Evolutionary conservation across 805 yeast species (phyloP).

Genomic region (Candida dajiaensis): DNA sequence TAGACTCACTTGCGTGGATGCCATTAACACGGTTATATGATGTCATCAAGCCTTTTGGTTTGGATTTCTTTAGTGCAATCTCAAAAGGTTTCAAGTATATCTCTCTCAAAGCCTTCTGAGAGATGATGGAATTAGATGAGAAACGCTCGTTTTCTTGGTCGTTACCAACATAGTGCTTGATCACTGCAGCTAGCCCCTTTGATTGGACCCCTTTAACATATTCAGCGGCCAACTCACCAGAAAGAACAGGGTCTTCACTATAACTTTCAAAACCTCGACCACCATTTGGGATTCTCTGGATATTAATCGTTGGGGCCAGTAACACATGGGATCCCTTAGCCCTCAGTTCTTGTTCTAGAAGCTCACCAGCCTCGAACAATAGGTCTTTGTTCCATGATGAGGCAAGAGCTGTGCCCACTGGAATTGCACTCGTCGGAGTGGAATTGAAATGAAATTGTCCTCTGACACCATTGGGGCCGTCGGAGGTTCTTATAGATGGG

Average conservation of each 20-base stretch:
- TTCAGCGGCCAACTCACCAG: conserved; percentile 42
- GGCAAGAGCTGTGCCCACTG: conserved; percentile 53
- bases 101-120: conserved; percentile 61
- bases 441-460: conserved; percentile 50
- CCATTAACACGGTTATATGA: conserved; percentile 62
- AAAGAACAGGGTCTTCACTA: conserved; percentile 52
- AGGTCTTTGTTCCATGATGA: conserved; percentile 49
- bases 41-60: conserved; percentile 56
- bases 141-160: conserved; percentile 54
- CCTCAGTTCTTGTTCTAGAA: conserved; percentile 50
- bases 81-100: conserved; percentile 60
- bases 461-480: conserved; percentile 63
- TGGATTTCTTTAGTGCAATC: conserved; percentile 45
- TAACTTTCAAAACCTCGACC: conserved; percentile 61
- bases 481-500: conserved; percentile 43
- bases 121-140: conserved; percentile 40
- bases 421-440: conserved; percentile 51
- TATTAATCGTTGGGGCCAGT: conserved; percentile 47
- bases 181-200: conserved; percentile 44
- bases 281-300: conserved; percentile 52
- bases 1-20: conserved; percentile 45
- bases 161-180: conserved; percentile 60
- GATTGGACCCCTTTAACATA: conserved; percentile 50
- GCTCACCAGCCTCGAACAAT: conserved; percentile 40
- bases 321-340: conserved; percentile 47